These are phyloP conservation scores for Penicillium maclennaniae DNA, from an alignment of 495 filamentous ascomycete species.

Conservation along the genomic window DNA sequence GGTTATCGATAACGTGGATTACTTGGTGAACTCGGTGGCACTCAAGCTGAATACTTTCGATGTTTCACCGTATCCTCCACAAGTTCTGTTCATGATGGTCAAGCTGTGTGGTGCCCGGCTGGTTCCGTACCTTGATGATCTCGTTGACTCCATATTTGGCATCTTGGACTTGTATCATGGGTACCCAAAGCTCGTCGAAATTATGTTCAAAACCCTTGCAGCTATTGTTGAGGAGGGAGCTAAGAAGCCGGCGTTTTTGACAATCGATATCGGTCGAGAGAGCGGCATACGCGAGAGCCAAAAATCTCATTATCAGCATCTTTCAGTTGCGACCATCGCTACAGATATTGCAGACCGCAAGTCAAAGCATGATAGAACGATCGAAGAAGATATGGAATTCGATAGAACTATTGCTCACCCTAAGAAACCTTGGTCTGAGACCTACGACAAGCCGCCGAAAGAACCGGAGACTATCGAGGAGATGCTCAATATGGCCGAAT, in stretches of 20 bases:
- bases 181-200: constrained; percentile 80
- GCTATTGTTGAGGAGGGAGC: constrained; percentile 79
- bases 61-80: constrained; percentile 83
- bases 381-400: constrained; percentile 30
- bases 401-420: constrained; percentile 33
- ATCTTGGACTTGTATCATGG: constrained; percentile 91
- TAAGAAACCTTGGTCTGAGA: constrained; percentile 36
- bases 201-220: constrained; percentile 75
- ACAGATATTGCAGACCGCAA: constrained; percentile 34
- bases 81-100: constrained; percentile 93
- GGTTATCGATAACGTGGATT: constrained; percentile 90
- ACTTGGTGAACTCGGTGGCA: constrained; percentile 89
- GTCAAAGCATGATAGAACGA: constrained; percentile 30
- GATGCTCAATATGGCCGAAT: constrained; percentile 30
- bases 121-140: constrained; percentile 86
- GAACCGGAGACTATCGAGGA: constrained; percentile 32
- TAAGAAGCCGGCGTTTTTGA: constrained; percentile 55
- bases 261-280: constrained; percentile 39
- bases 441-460: constrained; percentile 23
- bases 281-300: constrained; percentile 29
- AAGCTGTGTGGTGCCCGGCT: constrained; percentile 75
- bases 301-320: constrained; percentile 35
- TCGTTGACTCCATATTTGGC: constrained; percentile 83
- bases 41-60: constrained; percentile 88
- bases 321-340: constrained; percentile 37